Evolutionary conservation across 2,329 filamentous ascomycete genomes (phyloP), one percentile per base, ranked within the genome.

Genomic region (Karstenula rhodostoma): DNA sequence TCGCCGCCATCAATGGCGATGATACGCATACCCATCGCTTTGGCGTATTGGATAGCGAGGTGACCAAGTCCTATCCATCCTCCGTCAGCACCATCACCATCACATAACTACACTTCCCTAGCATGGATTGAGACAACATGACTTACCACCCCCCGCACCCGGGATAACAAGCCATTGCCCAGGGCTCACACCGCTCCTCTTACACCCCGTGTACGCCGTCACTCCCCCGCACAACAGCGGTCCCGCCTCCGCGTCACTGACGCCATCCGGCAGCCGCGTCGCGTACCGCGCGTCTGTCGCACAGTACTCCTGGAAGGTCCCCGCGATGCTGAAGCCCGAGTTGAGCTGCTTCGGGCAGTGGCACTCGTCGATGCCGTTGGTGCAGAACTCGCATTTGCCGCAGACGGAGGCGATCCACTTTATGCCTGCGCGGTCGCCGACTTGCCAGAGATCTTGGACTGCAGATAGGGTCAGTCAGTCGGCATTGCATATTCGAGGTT

Each of bases 361-460:
- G 23, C 78, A 82, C 71, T 83, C 81, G 40, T 71, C 73, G 25
- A 81, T 81, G 2, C 88, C 85, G 74, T 90, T 78, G 70, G 80
- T 88, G 82, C 94, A 97, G 84, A 91, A 96, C 68, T 87, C 84
- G 82, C 94, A 97, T 65, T 83, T 79, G 61, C 95, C 83, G 79
- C 94, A 97, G 42, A 90, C 89, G 65, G 91, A 90, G 78, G 96
- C 94, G 74, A 96, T 84, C 93, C 93, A 97, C 84, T 82, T 79
- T 59, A 80, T 73, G 6, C 85, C 85, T 2, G 80, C 85, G 25
- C 85, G 76, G 62, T 87, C 83, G 4, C 85, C 85, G 1, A 67
- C 32, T 49, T 93, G 82, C 71, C 72, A 73, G 62, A 95, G 80
- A 70, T 94, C 90, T 13, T 85, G 81, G 63, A 95, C 52, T 55